Evolutionary conservation across 768 basidiomycete species (phyloP).

Genomic region (Auriscalpium vulgare): DNA sequence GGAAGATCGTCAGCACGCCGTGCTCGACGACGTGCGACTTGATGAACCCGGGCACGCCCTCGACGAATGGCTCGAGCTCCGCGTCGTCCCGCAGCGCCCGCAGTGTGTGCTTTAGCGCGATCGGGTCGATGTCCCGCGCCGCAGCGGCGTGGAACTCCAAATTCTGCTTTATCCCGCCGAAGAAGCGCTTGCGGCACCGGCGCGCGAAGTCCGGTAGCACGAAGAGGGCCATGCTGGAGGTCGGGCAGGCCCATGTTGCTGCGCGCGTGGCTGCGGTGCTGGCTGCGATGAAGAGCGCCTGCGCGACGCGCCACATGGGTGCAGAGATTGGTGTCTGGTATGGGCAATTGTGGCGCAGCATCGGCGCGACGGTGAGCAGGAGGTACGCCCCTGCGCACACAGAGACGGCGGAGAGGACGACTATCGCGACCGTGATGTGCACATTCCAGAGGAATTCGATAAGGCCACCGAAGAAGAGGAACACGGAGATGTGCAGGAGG

Average conservation of each 20-base stretch:
- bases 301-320: conserved; percentile 1
- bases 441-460: conserved; percentile 5
- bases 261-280: background rate
- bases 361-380: conserved; percentile 5
- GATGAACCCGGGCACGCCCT: conserved; percentile 8
- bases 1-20: conserved; percentile 5
- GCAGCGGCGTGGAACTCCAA: conserved; percentile 1
- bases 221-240: background rate
- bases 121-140: background rate
- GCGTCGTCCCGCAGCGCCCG: background rate
- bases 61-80: conserved; percentile 8
- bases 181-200: conserved; percentile 1
- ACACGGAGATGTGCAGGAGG: conserved; percentile 10
- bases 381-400: background rate
- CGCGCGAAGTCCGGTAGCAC: conserved; percentile 2
- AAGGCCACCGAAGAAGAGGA: conserved; percentile 11
- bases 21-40: conserved; percentile 1
- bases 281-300: background rate
- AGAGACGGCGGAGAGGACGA: background rate
- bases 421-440: conserved; percentile 5
- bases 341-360: conserved; percentile 6
- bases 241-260: background rate
- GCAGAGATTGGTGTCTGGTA: conserved; percentile 10
- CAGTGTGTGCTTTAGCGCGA: conserved; percentile 3
- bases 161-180: conserved; percentile 2